Evolutionary conservation across 495 filamentous ascomycete species (phyloP), one percentile per base, ranked within the genome.

Genomic region (Xanthoparmelia taractica): DNA sequence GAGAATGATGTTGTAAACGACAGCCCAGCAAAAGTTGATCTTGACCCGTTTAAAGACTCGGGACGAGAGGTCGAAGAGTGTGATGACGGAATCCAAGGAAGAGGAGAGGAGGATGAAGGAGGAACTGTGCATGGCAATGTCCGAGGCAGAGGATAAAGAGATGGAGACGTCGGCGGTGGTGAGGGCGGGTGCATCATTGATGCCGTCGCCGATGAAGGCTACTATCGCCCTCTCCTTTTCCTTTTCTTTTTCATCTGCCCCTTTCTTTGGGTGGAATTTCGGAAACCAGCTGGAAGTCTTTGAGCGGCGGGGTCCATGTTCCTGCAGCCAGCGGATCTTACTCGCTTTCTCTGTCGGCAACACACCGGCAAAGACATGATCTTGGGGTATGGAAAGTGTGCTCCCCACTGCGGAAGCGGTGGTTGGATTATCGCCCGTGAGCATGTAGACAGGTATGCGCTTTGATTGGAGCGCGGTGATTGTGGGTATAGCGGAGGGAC

Each of bases 1-100:
- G 6, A 89, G 84, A 54, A 87, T 70, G 13, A 86, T 58, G 68
- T 96, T 96, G 70, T 96, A 96, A 4, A 95, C 74, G n/a, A 91
- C 73, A 4, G 92, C 92, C 92, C 92, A 96, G 34, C 73, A 82
- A 71, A 96, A 96, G 69, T 96, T 96, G 76, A 94, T 80, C 70
- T 86, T 86, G 66, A 96, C 87, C 20, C 92, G 78, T 38, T 82
- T 75, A 70, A 96, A 93, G 3, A 96, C 90, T 4, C 79, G 78
- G 0, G 77, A 75, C 61, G 84, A 87, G 47, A 96, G 83, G 41
- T 87, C 76, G 1, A 92, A 80, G 29, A 96, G 77, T 6, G 86
- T 87, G 43, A 93, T 78, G 59, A 96, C 79, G 0, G 87, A 78
- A 47, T 75, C 74, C 12, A 96, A 78, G 63, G 89, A 82, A 23